Conservation (phyloP, 257 asterid genomes). For the Datura wrightii region DNA sequence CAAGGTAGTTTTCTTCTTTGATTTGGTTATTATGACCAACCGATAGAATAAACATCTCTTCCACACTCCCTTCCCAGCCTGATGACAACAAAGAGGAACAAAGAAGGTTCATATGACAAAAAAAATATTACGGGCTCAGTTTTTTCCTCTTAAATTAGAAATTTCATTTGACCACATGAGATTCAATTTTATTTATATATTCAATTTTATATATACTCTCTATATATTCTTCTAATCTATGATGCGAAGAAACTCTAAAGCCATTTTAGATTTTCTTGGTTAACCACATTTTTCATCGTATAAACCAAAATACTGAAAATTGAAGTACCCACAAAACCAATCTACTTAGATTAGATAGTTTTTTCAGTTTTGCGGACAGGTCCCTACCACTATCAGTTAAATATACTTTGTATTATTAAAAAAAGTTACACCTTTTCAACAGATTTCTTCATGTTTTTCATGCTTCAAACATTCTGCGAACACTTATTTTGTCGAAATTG, state of each 20-base stretch:
- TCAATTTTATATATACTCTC: background rate
- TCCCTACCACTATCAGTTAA: background rate
- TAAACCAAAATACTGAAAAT: background rate
- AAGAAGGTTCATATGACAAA: background rate
- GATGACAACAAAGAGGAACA: background rate
- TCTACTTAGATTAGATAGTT: background rate
- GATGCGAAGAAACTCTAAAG: background rate
- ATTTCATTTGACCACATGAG: background rate
- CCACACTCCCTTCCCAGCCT: background rate
- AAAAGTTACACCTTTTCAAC: background rate
- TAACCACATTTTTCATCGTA: background rate
- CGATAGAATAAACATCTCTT: background rate
- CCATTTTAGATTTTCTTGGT: background rate
- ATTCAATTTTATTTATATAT: background rate
- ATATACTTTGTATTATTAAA: background rate
- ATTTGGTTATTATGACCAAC: background rate
- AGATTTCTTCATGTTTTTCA: background rate
- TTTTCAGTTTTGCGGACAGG: background rate
- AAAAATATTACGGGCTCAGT: background rate
- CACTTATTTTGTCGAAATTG: background rate
- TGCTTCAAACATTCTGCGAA: background rate
- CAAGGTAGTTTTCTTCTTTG: background rate
- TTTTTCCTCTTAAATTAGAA: background rate
- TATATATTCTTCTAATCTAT: background rate
- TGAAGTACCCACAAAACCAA: background rate